These are phyloP conservation scores for Colletotrichum lupini DNA, from an alignment of 2,329 filamentous ascomycete genomes.

Conservation along the genomic window DNA sequence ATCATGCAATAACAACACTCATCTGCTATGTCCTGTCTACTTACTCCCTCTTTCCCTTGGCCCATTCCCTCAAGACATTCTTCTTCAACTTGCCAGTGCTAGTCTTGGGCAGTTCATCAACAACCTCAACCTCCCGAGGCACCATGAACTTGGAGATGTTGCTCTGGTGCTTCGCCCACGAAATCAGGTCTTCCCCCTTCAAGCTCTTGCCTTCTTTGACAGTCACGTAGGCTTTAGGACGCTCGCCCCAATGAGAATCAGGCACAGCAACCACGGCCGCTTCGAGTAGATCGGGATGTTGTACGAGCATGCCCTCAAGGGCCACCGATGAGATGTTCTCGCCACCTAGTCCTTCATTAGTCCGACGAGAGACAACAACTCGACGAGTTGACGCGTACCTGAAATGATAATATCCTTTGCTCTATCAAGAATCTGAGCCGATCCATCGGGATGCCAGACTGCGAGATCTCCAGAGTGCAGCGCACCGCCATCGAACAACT, in stretches of 20 bases:
- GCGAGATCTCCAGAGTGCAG: constrained; percentile 92
- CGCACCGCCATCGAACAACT: constrained; percentile 88
- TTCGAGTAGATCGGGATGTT: constrained; percentile 90
- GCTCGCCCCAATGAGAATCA: constrained; percentile 90
- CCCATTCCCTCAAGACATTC: constrained; percentile 91
- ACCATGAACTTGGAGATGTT: constrained; percentile 93
- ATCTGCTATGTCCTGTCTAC: not conserved
- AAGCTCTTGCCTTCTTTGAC: constrained; percentile 74
- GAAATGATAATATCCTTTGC: constrained; percentile 99
- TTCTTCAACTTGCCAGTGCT: constrained; percentile 97
- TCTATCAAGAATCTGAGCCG: constrained; percentile 88
- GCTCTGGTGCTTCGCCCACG: constrained; percentile 86
- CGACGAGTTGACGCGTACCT: constrained; percentile 59
- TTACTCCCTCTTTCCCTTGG: constrained; percentile 54
- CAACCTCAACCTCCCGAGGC: constrained; percentile 77
- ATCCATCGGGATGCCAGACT: constrained; percentile 89
- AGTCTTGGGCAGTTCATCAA: constrained; percentile 93
- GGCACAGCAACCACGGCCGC: constrained; percentile 89
- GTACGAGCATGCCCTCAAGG: constrained; percentile 87
- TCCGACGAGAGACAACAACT: not conserved
- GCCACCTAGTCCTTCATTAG: constrained; percentile 68
- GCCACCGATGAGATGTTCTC: constrained; percentile 98
- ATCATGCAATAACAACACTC: not conserved
- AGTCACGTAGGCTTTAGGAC: constrained; percentile 94
- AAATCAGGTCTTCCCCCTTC: constrained; percentile 76